Evolutionary conservation across 352 stramenopile genomes (phyloP).

Genomic region (Phytophthora europaea): DNA sequence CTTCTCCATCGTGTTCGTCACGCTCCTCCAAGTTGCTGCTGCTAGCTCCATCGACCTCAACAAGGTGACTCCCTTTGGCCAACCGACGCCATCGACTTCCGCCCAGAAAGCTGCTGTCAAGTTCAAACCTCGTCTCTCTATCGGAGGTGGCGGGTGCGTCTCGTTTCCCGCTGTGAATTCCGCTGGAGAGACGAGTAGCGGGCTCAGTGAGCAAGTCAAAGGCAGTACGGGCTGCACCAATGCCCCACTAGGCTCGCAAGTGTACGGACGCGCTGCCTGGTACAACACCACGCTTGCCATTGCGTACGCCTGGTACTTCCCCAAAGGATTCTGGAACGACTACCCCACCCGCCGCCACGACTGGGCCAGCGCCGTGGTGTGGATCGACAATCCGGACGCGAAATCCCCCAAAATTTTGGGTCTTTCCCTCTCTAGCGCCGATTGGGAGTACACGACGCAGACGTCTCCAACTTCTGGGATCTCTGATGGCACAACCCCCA

Average conservation of each 20-base stretch:
- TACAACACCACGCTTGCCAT: constrained; percentile 26
- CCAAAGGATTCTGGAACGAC: constrained; percentile 21
- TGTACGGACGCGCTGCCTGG: constrained; percentile 23
- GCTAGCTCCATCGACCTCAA: constrained; percentile 14
- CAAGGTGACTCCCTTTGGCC: constrained; percentile 16
- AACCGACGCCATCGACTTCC: constrained; percentile 7
- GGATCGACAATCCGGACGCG: constrained; percentile 17
- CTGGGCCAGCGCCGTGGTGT: constrained; percentile 26
- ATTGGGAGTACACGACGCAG: constrained; percentile 20
- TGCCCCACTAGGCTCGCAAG: constrained; percentile 20
- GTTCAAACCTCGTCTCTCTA: constrained; percentile 24
- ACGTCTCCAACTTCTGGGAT: constrained; percentile 8
- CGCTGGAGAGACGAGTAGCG: constrained; percentile 13
- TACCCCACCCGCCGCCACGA: constrained; percentile 17
- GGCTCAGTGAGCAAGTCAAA: constrained; percentile 7
- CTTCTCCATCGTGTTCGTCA: background rate
- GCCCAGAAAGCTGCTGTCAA: constrained; percentile 15
- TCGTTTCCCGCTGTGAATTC: constrained; percentile 22
- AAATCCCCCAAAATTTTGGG: constrained; percentile 11
- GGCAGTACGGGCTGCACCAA: constrained; percentile 2
- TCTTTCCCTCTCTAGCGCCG: constrained; percentile 11
- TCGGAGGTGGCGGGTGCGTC: constrained; percentile 5
- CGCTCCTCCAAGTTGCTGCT: background rate
- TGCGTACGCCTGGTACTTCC: constrained; percentile 32
- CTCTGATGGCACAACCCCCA: constrained; percentile 12